These are phyloP conservation scores for Tephrocybe sp. DNA, from an alignment of 768 basidiomycete species.

Conservation along the genomic window DNA sequence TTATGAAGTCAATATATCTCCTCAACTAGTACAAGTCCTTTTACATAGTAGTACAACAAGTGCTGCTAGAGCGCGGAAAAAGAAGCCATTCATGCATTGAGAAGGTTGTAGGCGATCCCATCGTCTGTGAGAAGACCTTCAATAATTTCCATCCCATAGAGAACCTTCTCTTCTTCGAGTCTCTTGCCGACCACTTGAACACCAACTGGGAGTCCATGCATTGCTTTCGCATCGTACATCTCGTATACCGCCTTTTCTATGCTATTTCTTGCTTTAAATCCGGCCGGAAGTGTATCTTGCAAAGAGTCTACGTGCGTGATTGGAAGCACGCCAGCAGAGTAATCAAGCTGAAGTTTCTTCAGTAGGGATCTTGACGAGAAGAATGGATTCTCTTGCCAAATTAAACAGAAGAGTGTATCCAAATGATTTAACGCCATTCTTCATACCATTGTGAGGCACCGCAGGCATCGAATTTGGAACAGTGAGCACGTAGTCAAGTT, in stretches of 20 bases:
- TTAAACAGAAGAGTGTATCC: constrained; percentile 66
- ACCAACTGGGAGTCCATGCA: constrained; percentile 59
- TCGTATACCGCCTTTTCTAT: constrained; percentile 45
- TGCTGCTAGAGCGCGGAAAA: too few species aligned
- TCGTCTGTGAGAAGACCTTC: constrained; percentile 30
- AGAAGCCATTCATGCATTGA: constrained; percentile 15
- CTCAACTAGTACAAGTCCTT: too few species aligned
- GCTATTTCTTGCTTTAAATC: constrained; percentile 37
- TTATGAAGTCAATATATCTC: too few species aligned
- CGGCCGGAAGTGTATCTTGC: constrained; percentile 34
- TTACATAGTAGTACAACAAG: too few species aligned
- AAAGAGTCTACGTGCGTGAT: constrained; percentile 48
- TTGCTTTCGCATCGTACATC: constrained; percentile 48
- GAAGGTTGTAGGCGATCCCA: constrained; percentile 21
- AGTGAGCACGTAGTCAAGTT: constrained; percentile 57
- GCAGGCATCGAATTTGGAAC: constrained; percentile 59
- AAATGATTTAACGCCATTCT: constrained; percentile 47
- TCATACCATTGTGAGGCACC: constrained; percentile 51
- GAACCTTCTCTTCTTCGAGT: constrained; percentile 62
- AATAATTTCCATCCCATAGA: constrained; percentile 58
- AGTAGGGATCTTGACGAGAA: neutral
- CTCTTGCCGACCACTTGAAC: constrained; percentile 59
- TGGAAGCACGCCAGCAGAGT: constrained; percentile 56
- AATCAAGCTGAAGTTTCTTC: constrained; percentile 37
- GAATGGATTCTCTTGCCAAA: constrained; percentile 34